A percentile compares a stretch with the other conserved stretches of the same genome.
phyloP scores from a whole-genome alignment of 768 basidiomycete species.

The Calvatia gigantea region DNA sequence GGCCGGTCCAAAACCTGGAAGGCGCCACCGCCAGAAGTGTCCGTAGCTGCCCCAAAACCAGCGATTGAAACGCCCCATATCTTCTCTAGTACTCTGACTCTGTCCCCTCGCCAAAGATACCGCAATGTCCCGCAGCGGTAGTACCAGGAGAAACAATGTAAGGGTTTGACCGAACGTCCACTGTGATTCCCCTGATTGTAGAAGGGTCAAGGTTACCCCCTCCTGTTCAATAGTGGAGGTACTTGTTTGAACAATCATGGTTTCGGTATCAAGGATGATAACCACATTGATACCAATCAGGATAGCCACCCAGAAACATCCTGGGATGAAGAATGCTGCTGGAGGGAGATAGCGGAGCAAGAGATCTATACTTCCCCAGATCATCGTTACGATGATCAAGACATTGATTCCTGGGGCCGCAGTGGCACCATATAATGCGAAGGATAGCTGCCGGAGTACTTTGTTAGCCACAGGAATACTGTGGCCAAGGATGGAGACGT shows the following conservation, averaged over 20 bases:
- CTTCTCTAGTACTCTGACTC: not conserved
- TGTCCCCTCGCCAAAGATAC: not conserved
- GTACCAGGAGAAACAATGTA: not conserved
- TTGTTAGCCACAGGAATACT: not conserved
- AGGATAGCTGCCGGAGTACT: not conserved
- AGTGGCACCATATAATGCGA: slow-evolving; percentile 1
- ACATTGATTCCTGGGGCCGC: slow-evolving; percentile 4
- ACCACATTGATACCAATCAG: slow-evolving; percentile 6
- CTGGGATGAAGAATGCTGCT: not conserved
- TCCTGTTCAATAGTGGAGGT: too few species aligned
- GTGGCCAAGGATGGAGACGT: not conserved
- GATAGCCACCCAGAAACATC: not conserved
- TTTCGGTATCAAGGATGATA: slow-evolving; percentile 7
- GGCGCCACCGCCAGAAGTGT: too few species aligned
- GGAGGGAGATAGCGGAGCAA: not conserved
- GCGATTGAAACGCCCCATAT: too few species aligned
- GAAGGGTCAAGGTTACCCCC: too few species aligned
- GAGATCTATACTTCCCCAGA: not conserved
- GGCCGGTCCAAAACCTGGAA: too few species aligned
- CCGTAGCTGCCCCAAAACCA: too few species aligned
- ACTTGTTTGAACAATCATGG: not conserved
- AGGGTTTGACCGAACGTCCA: slow-evolving; percentile 1
- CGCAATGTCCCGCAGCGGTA: not conserved
- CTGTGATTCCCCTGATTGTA: not conserved
- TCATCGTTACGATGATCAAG: not conserved